Conservation (phyloP, 176 grass and related monocot genomes). For the Oryza punctata region DNA sequence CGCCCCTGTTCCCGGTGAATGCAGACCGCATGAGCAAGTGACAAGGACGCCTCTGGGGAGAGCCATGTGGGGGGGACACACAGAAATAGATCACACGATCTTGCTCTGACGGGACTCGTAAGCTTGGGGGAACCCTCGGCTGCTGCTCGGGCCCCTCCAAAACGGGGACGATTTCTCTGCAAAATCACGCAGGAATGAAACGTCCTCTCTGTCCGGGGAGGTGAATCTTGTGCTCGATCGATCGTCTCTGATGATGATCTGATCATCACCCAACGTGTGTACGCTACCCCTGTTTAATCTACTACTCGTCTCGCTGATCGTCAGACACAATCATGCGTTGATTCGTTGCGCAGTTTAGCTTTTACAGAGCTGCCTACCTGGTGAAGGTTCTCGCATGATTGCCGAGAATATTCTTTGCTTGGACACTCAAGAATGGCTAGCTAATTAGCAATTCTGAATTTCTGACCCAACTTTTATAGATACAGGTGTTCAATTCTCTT, state of each 20-base stretch:
- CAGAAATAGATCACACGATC: constrained; percentile 26
- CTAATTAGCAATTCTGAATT: neutral
- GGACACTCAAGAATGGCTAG: neutral
- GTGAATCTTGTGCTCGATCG: neutral
- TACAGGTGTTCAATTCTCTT: neutral
- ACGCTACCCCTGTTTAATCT: neutral
- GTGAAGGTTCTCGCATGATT: constrained; percentile 3
- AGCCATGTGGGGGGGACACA: constrained; percentile 24
- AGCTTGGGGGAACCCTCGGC: neutral
- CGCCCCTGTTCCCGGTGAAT: neutral
- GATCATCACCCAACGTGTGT: too few species aligned
- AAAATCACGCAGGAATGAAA: neutral
- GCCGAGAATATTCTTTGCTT: constrained; percentile 27
- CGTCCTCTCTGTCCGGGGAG: neutral
- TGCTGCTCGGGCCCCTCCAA: neutral
- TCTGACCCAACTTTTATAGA: neutral
- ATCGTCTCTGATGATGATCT: neutral
- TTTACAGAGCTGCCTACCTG: constrained; percentile 35
- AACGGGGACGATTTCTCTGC: neutral
- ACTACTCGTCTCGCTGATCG: neutral
- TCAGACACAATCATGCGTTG: constrained; percentile 26
- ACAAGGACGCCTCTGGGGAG: constrained; percentile 9
- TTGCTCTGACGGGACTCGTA: constrained; percentile 8
- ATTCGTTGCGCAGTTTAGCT: constrained; percentile 16
- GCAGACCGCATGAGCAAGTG: constrained; percentile 22